phyloP scores from a whole-genome alignment of 345 rosid species.

The Brassica incana region DNA sequence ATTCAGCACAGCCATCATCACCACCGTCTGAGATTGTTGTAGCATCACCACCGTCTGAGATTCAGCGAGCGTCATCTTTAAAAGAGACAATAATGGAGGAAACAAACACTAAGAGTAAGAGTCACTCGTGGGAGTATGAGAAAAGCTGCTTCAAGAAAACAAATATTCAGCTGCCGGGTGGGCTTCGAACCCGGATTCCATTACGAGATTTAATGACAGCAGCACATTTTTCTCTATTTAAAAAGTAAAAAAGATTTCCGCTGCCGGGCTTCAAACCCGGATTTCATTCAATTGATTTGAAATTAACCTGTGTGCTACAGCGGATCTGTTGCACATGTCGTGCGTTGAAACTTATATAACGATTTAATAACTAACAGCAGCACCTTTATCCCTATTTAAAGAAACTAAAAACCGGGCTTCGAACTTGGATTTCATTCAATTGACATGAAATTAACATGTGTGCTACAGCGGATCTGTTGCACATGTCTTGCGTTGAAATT shows the following conservation, averaged over 20 bases:
- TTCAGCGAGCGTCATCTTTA: conserved; percentile 41
- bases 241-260: background rate
- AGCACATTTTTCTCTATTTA: background rate
- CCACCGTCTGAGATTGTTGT: conserved; percentile 47
- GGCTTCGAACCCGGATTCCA: background rate
- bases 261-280: background rate
- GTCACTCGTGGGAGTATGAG: conserved; percentile 51
- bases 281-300: background rate
- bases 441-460: background rate
- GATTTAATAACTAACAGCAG: background rate
- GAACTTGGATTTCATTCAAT: background rate
- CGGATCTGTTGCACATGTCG: background rate
- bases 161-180: too few species aligned
- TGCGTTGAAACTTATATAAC: background rate
- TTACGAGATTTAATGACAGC: background rate
- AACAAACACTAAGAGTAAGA: background rate
- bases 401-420: background rate
- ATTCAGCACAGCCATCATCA: conserved; percentile 21
- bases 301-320: background rate
- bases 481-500: too few species aligned
- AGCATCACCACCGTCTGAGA: conserved; percentile 41
- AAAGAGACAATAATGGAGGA: conserved; percentile 56
- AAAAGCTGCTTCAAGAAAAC: conserved; percentile 47
- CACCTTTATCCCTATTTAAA: background rate
- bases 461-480: background rate